Base-by-base conservation (phyloP, 768 basidiomycete genomes). In the Collybiopsis confluens region DNA sequence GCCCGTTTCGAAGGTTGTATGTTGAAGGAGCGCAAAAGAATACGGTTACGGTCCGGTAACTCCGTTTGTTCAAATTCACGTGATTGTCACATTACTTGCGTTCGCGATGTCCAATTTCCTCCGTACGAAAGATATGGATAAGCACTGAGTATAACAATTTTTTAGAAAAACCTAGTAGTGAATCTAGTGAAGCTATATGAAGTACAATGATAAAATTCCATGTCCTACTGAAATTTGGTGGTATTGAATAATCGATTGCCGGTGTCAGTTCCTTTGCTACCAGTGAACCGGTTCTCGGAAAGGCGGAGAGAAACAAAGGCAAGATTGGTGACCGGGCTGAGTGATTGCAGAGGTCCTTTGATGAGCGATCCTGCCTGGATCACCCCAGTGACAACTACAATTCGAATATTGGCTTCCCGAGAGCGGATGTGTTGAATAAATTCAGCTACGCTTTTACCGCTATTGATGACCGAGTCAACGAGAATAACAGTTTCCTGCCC, bases 381-480 rank as follows among this genome's bases (percentile, higher is more conserved):
- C 0, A 62, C 61, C 9, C 61, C 61, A 7, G 56, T 50, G 37
- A 62, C 42, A 3, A 62, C 61, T 15, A 61, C 38, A 20, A 62
- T 57, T 23, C 57, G 57, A 45, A 61, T 45, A 16, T 28, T 54
- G 18, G 57, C 21, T 40, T 59, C 3, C 42, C 58, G 38, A 15
- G 27, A 26, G 10, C 59, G 61, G 27, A 62, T 58, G 45, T 54
- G 59, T 30, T 48, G 26, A 21, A 64, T 43, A 52, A 64, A 64
- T 50, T 62, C 57, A 0, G 47, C 57, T 41, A 62, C 57, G 15
- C 59, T 61, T 37, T 59, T 62, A n/a, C 64, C 64, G 47, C 54
- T 62, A 46, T 64, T 65, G 48, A 64, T 56, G 38, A 62, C 64
- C 42, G 61, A 62, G 52, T 64, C 62, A 21, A 65, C 64, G 5